phyloP scores from a whole-genome alignment of 1,284 basidiomycete species.

The Rugosomyces carneus region DNA sequence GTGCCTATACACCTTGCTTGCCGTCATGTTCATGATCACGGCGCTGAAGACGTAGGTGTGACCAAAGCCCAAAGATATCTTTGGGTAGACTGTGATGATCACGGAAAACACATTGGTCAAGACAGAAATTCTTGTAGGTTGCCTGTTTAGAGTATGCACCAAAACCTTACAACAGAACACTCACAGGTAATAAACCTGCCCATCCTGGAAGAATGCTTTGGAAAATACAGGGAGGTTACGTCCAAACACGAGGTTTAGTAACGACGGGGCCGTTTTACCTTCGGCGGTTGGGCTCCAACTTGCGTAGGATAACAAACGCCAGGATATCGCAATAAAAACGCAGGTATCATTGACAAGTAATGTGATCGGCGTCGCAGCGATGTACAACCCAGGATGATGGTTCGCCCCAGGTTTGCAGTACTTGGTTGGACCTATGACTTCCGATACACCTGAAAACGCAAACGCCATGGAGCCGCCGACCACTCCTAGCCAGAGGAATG shows the following conservation, averaged over 20 bases:
- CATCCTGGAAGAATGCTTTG: constrained; percentile 3
- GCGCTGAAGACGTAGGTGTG: background rate
- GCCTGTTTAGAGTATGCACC: background rate
- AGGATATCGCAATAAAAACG: constrained; percentile 5
- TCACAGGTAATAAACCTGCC: constrained; percentile 8
- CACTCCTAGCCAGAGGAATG: constrained; percentile 24
- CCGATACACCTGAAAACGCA: background rate
- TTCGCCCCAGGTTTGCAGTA: constrained; percentile 2
- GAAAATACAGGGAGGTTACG: constrained; percentile 1
- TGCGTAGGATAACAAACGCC: background rate
- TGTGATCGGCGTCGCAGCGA: background rate
- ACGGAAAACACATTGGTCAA: background rate
- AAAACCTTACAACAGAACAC: background rate
- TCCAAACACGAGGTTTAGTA: background rate
- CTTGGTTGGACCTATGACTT: constrained; percentile 6
- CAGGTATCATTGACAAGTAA: background rate
- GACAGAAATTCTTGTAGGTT: background rate
- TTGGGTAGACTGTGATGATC: background rate
- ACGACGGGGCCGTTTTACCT: background rate
- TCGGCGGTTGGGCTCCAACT: background rate
- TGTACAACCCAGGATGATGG: background rate
- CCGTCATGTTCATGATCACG: background rate
- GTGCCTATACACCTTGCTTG: background rate
- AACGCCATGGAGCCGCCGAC: constrained; percentile 16
- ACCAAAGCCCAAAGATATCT: background rate